These are phyloP conservation scores for Lodderomyces pseudojiufengensis DNA, from an alignment of 1,139 yeast genomes.

Conservation along the genomic window DNA sequence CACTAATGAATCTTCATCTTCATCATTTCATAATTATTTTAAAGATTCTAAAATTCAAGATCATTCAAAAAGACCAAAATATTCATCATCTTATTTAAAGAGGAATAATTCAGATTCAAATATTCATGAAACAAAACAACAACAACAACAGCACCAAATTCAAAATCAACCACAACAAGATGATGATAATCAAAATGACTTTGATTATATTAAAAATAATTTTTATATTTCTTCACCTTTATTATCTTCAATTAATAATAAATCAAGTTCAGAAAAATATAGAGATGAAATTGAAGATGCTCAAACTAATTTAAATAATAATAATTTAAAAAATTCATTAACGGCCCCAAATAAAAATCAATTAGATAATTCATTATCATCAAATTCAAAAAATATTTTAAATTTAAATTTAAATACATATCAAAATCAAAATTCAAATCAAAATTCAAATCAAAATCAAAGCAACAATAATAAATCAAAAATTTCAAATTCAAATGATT, in stretches of 20 bases:
- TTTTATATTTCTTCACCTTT: conserved; percentile 40
- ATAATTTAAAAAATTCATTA: too few species aligned
- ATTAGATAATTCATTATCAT: too few species aligned
- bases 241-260: conserved; percentile 22
- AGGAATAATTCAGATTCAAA: conserved; percentile 34
- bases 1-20: too few species aligned
- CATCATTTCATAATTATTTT: too few species aligned
- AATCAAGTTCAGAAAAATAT: background rate
- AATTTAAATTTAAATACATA: too few species aligned
- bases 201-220: conserved; percentile 35
- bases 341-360: too few species aligned
- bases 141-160: background rate
- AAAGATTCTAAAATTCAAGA: conserved; percentile 14
- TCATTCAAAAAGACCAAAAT: conserved; percentile 32
- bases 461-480: background rate
- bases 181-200: conserved; percentile 4
- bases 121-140: conserved; percentile 11
- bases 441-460: too few species aligned
- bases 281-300: too few species aligned
- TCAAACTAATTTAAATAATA: too few species aligned
- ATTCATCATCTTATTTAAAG: conserved; percentile 37
- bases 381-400: too few species aligned
- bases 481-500: background rate
- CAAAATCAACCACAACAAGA: background rate
- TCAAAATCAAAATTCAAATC: conserved; percentile 1